These are phyloP conservation scores for Saccharomyces hybrid DNA, from an alignment of 1,139 yeast genomes.

Conservation along the genomic window DNA sequence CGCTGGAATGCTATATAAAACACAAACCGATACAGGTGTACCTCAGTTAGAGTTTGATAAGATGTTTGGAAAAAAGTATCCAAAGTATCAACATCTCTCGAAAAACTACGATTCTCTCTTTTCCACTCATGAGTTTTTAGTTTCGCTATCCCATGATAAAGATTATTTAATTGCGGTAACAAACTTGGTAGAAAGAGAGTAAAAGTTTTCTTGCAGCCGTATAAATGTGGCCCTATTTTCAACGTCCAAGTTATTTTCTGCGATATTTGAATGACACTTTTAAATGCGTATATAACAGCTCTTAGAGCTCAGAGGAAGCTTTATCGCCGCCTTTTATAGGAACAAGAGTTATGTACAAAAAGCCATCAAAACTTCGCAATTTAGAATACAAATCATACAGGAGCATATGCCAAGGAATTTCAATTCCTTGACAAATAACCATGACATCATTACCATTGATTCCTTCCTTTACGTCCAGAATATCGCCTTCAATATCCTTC, in stretches of 20 bases:
- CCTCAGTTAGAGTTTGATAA: conserved; percentile 19
- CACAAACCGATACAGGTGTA: conserved; percentile 11
- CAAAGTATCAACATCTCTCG: conserved; percentile 10
- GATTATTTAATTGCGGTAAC: conserved; percentile 23
- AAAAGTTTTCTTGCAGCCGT: neutral
- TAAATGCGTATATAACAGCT: neutral
- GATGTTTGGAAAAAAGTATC: conserved; percentile 2
- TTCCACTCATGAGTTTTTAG: conserved; percentile 10
- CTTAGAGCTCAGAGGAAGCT: neutral
- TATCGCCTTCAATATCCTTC: conserved; percentile 31
- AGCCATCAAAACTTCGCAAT: conserved; percentile 66
- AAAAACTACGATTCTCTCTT: conserved; percentile 4
- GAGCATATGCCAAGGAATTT: conserved; percentile 40
- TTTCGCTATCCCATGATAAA: conserved; percentile 28
- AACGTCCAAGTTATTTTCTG: neutral
- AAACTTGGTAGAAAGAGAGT: neutral
- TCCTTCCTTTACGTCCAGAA: conserved; percentile 11
- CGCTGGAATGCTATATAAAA: conserved; percentile 21
- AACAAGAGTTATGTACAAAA: conserved; percentile 45
- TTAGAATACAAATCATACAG: conserved; percentile 46
- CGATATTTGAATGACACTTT: neutral
- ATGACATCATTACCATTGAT: conserved; percentile 20
- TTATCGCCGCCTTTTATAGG: neutral
- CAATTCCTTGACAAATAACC: conserved; percentile 60
- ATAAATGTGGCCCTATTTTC: neutral